Conservation (phyloP, 139 green algal genomes). For the Micromonas pusilla region DNA sequence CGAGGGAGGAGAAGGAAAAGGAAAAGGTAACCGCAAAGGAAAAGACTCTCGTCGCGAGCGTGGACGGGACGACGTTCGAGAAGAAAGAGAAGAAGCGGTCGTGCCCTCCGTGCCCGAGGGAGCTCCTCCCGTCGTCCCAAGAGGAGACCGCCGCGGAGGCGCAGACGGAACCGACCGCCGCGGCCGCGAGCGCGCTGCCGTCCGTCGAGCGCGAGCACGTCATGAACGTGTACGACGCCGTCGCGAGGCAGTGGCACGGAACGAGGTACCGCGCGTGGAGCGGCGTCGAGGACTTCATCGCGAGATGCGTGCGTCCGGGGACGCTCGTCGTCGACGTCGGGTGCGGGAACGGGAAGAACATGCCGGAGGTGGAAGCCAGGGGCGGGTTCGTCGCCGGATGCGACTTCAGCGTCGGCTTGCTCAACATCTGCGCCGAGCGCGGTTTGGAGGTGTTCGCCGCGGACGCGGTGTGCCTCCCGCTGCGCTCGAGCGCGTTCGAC, state of each 20-base stretch:
- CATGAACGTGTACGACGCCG: constrained; percentile 82
- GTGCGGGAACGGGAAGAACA: constrained; percentile 97
- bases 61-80: background rate
- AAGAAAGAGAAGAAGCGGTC: background rate
- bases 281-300: constrained; percentile 73
- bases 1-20: background rate
- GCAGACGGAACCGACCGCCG: background rate
- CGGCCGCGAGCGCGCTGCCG: background rate
- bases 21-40: too few relatives aligned
- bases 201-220: constrained; percentile 23
- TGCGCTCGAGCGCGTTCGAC: constrained; percentile 60
- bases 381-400: constrained; percentile 1
- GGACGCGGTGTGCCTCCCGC: constrained; percentile 73
- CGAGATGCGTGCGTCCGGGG: constrained; percentile 33
- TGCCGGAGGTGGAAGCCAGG: constrained; percentile 14
- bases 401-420: constrained; percentile 7
- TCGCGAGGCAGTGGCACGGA: constrained; percentile 89
- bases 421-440: constrained; percentile 21
- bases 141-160: background rate
- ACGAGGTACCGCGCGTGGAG: constrained; percentile 84
- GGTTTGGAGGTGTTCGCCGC: constrained; percentile 68
- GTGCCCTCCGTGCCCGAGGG: background rate
- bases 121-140: background rate
- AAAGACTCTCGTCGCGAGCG: too few relatives aligned
- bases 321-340: constrained; percentile 81